A percentile compares a stretch with the other conserved stretches of the same genome.
These are phyloP conservation scores for Protomyces gravidus DNA, from an alignment of 1,139 yeast species.

Conservation along the genomic window DNA sequence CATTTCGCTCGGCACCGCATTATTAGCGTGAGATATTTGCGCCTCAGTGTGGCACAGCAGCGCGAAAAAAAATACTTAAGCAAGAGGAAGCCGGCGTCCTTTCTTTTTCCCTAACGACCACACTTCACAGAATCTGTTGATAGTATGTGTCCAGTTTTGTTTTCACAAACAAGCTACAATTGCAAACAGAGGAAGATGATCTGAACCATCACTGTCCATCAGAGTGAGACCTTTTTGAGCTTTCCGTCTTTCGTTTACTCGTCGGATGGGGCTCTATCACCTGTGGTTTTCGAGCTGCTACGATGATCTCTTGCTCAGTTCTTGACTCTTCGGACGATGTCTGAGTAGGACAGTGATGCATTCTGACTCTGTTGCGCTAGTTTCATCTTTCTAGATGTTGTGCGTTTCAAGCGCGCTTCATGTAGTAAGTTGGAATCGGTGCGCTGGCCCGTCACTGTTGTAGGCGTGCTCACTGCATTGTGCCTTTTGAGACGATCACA, in stretches of 20 bases:
- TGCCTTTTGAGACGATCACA: too few relatives aligned
- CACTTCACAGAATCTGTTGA: conserved; percentile 4
- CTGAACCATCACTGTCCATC: conserved; percentile 3
- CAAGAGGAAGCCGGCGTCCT: background rate
- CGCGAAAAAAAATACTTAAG: background rate
- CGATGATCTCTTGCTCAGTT: conserved; percentile 4
- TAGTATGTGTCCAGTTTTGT: conserved; percentile 3
- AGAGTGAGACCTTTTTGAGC: conserved; percentile 1
- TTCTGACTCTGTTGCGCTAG: background rate
- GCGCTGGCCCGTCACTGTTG: too few relatives aligned
- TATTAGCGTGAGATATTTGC: background rate
- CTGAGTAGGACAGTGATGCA: conserved; percentile 5
- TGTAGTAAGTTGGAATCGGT: background rate
- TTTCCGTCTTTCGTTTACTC: background rate
- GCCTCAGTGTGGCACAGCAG: background rate
- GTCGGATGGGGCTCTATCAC: conserved; percentile 2
- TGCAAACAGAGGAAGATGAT: conserved; percentile 3
- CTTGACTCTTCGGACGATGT: conserved; percentile 4
- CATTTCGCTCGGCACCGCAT: too few relatives aligned
- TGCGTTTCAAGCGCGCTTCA: background rate
- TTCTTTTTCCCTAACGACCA: background rate
- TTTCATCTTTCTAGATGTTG: background rate
- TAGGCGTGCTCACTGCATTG: too few relatives aligned
- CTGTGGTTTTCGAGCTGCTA: background rate
- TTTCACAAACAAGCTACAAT: conserved; percentile 4